Evolutionary conservation across 2,329 filamentous ascomycete species (phyloP).

Genomic region (Lachnum nothofagi): DNA sequence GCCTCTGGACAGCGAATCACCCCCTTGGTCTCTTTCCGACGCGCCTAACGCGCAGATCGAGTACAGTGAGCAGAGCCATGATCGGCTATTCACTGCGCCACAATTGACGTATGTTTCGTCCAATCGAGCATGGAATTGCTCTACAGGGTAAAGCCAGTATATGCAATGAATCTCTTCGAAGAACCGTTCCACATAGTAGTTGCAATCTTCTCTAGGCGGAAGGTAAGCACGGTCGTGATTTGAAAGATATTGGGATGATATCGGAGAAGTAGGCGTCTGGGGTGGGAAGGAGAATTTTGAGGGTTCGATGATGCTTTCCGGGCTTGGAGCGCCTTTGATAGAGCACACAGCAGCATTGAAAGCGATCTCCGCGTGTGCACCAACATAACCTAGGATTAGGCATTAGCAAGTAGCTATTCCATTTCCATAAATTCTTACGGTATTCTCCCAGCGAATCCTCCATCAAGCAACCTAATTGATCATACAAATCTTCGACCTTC

Average conservation of each 20-base stretch:
- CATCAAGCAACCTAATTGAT: constrained; percentile 20
- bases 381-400: constrained; percentile 14
- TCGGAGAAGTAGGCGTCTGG: constrained; percentile 6
- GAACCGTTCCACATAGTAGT: constrained; percentile 18
- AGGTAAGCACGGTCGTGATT: constrained; percentile 14
- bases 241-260: constrained; percentile 1
- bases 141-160: constrained; percentile 19
- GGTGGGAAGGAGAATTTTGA: constrained; percentile 17
- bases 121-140: constrained; percentile 18
- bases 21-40: constrained; percentile 5
- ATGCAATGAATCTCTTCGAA: constrained; percentile 21
- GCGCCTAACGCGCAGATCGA: constrained; percentile 19
- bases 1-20: not conserved
- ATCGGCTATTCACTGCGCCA: constrained; percentile 8
- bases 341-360: constrained; percentile 22
- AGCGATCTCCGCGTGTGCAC: constrained; percentile 20
- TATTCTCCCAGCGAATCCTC: constrained; percentile 21
- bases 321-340: constrained; percentile 16
- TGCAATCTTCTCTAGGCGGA: constrained; percentile 15
- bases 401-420: not conserved
- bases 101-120: constrained; percentile 16
- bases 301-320: constrained; percentile 20
- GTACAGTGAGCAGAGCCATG: constrained; percentile 21
- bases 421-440: constrained; percentile 5
- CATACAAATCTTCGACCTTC: constrained; percentile 19